Evolutionary conservation across 179 eudicot species (phyloP), one percentile per base, ranked within the genome.

Genomic region (Nepenthes alata): DNA sequence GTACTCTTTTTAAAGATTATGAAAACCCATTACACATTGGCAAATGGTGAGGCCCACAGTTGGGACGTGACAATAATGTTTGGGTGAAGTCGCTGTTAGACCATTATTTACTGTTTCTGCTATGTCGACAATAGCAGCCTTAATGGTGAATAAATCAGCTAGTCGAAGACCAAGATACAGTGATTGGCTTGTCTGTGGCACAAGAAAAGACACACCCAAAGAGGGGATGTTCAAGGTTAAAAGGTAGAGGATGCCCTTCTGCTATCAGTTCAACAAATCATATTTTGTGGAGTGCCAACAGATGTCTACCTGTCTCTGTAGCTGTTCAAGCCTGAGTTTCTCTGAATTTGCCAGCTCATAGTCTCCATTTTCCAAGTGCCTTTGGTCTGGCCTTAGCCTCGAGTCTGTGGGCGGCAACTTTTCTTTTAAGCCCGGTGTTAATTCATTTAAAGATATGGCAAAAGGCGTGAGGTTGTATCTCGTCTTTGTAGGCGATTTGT

Each of bases 401-500:
- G 98, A 93, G 79, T 93, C 96, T 5, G 96, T 93, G 63, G 96
- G 96, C 4, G 98, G 98, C 61, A 93, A 75, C 74, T 85, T 89
- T 67, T 85, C 88, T 60, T 53, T 51, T 67, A 93, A 63, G 59
- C 86, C 96, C 13, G 90, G 78, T 62, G 93, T 93, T 77, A 90
- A 64, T 70, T 93, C 98, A 66, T 93, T 93, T 70, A 93, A 79
- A 41, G 98, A 85, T 61, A 93, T 93, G 8, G 98, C 98, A 67
- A 89, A 93, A 10, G 96, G 83, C 47, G 95, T 84, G 70, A 93
- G 82, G 66, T 89, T 89, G 68, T 93, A 93, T 72, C 98, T 70
- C 10, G 98, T 93, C 69, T 93, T 83, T 53, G 88, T 64, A 55
- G 70, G 72, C 59, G 84, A 72, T 66, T 85, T 93, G 68, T 81